Evolutionary conservation across 495 filamentous ascomycete species (phyloP), one percentile per base, ranked within the genome.

Genomic region (Hyaloscypha bicolor): DNA sequence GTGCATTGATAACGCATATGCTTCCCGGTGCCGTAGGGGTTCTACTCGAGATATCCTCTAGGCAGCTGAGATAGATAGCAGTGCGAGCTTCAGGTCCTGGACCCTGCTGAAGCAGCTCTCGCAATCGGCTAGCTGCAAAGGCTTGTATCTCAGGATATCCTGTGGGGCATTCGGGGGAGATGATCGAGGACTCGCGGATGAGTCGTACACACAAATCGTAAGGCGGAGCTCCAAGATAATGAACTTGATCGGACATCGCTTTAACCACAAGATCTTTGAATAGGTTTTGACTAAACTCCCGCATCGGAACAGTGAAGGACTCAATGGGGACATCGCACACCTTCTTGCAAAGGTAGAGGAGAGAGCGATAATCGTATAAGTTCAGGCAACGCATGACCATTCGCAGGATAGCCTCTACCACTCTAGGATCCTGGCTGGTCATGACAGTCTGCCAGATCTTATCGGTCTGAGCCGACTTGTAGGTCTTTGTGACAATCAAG

Each of bases 391-490:
- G 82, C 6, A 71, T 75, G n/a, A 94, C 83, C 91, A 97, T 96
- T 19, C 75, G 75, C 63, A 96, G 76, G 11, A 94, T 85, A 45
- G 94, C 93, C 30, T 90, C 88, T 21, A 93, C 90, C 42, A 94
- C 88, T 61, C 93, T 85, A 14, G 92, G 91, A 76, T 98, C 93
- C 71, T 91, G 92, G 63, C 91, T 95, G 31, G 90, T 88, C 3
- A 87, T 88, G 25, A 96, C 85, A 0, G 92, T 90, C 62, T 89
- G 87, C 95, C 96, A 99, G 55, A 97, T 85, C 12, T 85, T 82
- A 70, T 97, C 91, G 4, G 91, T 91, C 68, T 94, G 89, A 16
- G 78, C 71, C n/a, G 85, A 71, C 9, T 85, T 87, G 73, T 95
- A 97, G 4, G 85, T 89, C 37, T 80, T 76, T 0, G 92, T 96